Evolutionary conservation across 371 early-diverging fungal genomes (phyloP), one percentile per base, ranked within the genome.

Genomic region (Quaeritorhiza haematococci): DNA sequence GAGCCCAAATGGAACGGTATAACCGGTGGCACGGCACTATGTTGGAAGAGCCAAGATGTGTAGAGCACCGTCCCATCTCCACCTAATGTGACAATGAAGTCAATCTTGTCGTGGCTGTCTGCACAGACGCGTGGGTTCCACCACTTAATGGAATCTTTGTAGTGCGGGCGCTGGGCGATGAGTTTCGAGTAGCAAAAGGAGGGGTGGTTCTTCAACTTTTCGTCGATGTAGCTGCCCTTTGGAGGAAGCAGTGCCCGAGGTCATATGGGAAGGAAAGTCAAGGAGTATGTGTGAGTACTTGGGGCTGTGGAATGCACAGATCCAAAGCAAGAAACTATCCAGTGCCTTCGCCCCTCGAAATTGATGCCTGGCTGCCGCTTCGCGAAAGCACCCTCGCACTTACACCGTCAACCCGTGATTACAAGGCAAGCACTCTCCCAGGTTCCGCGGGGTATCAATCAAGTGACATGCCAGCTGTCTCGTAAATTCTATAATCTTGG

Each of bases 21-120:
- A 24, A 94, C 76, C 0, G 94, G 91, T 27, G 96, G 95, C n/a
- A n/a, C n/a, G 3, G 93, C 91, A 3, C 81, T 73, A 7, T 67
- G 71, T 68, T 96, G 93, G 70, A 95, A 96, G 32, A 95, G 68
- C 86, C 90, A 91, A 15, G 89, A 82, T 15, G 93, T 19, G 8
- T 6, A 51, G 10, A 49, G 49, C 15, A 47, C 56, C 21, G 62
- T 61, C 3, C 58, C 62, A 33, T 56, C 56, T 7, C 58, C 59
- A n/a, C 59, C 59, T 7, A 61, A 45, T 27, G 46, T 45, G 7
- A 45, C 27, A 27, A 45, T 45, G 21, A 45, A 45, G 21, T 45
- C 46, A 45, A 45, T 21, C 10, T 7, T 10, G 10, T 45, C 46
- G 10, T 19, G 46, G 10, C 27, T 45, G 46, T 19, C 7, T 45